Evolutionary conservation across 257 asterid species (phyloP).

Genomic region (Ilex aquifolium): DNA sequence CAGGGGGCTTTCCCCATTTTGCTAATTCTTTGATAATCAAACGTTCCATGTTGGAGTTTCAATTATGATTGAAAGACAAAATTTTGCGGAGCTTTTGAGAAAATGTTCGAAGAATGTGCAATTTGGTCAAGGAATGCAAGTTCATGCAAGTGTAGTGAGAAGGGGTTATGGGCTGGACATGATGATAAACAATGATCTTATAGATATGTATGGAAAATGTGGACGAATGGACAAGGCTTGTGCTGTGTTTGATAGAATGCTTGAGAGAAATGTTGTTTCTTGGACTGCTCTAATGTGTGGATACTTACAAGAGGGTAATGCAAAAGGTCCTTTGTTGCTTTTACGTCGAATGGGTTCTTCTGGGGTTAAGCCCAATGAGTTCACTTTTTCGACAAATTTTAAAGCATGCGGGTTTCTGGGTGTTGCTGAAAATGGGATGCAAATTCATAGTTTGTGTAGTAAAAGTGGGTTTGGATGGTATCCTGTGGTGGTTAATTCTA

Average conservation of each 20-base stretch:
- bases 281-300: conserved; percentile 61
- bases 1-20: too few relatives aligned
- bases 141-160: conserved; percentile 42
- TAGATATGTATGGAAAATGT: conserved; percentile 47
- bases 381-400: conserved; percentile 46
- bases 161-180: conserved; percentile 37
- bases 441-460: conserved; percentile 39
- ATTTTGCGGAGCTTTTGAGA: conserved; percentile 36
- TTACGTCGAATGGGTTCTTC: conserved; percentile 34
- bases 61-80: conserved; percentile 35
- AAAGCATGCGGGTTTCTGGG: conserved; percentile 49
- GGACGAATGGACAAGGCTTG: conserved; percentile 31
- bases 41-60: not conserved
- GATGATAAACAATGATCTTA: conserved; percentile 38
- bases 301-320: conserved; percentile 27
- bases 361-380: conserved; percentile 42
- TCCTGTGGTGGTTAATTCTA: conserved; percentile 47
- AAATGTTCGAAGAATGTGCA: conserved; percentile 38
- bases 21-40: too few relatives aligned
- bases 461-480: conserved; percentile 44
- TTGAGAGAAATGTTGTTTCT: conserved; percentile 47
- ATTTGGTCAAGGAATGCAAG: conserved; percentile 36
- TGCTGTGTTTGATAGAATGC: conserved; percentile 46
- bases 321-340: conserved; percentile 29
- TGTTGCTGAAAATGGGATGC: conserved; percentile 34